phyloP scores from a whole-genome alignment of 441 rosid genomes.

The Euphorbia celastroides region DNA sequence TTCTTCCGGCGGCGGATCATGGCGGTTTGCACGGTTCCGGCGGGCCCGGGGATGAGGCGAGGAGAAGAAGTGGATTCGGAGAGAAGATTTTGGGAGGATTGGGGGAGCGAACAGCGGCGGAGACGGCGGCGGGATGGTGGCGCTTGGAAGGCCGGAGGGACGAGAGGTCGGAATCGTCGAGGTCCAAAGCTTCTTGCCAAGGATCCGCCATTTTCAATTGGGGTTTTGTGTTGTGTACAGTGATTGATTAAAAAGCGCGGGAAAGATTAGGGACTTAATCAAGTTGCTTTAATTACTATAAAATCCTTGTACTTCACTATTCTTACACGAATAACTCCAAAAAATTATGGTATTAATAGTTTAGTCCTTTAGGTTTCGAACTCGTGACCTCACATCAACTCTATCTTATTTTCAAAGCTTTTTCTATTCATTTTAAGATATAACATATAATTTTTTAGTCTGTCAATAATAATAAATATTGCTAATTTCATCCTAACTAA shows the following conservation, averaged over 20 bases:
- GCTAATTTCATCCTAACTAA: too few relatives aligned
- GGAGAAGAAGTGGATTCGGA: conserved; percentile 5
- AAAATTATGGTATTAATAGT: too few relatives aligned
- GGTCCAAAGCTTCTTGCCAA: conserved; percentile 71
- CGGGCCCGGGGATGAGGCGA: conserved; percentile 62
- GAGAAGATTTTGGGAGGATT: conserved; percentile 2
- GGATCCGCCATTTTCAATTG: conserved; percentile 14
- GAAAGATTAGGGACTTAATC: not conserved
- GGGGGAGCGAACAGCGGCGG: not conserved
- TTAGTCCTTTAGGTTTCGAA: too few relatives aligned
- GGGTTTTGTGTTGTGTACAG: not conserved
- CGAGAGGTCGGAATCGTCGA: conserved; percentile 51
- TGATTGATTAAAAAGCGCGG: conserved; percentile 6
- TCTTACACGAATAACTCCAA: too few relatives aligned
- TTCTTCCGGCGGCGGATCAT: conserved; percentile 52
- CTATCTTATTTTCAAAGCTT: too few relatives aligned
- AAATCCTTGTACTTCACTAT: not conserved
- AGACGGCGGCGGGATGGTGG: conserved; percentile 34
- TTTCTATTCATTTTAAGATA: too few relatives aligned
- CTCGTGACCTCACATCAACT: too few relatives aligned
- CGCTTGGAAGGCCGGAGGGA: conserved; percentile 58
- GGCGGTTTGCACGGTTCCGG: conserved; percentile 54
- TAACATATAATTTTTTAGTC: too few relatives aligned
- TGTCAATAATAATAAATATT: too few relatives aligned
- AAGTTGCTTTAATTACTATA: not conserved